These are phyloP conservation scores for Drosera spatulata DNA, from an alignment of 179 eudicot genomes.

Conservation along the genomic window DNA sequence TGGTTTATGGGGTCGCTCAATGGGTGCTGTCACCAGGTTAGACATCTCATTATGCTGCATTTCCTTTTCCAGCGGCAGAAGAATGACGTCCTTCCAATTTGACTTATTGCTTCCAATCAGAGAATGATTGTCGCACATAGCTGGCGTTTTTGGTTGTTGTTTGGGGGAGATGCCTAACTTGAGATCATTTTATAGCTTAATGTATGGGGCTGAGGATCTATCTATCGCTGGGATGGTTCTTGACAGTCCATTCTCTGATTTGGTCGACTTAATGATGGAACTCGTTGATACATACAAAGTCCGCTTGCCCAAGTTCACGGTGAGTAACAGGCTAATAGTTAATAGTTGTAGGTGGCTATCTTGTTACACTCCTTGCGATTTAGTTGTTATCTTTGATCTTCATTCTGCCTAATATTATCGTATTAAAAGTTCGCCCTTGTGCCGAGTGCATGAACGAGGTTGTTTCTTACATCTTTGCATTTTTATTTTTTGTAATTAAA, in stretches of 20 bases:
- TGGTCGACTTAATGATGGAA: constrained; percentile 99
- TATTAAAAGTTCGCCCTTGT: no score
- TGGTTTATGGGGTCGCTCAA: constrained; percentile 99
- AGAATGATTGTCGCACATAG: not conserved
- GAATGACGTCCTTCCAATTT: no score
- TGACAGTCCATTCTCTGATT: constrained; percentile 95
- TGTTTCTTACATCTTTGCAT: no score
- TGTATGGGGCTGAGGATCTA: constrained; percentile 99
- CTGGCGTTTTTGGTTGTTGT: no score
- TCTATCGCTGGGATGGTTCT: constrained; percentile 99
- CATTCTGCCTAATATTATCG: no score
- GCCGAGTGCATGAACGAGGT: no score
- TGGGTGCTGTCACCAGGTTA: constrained; percentile 99
- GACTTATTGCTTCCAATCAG: not conserved
- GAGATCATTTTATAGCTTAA: constrained; percentile 45
- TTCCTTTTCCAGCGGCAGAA: not conserved
- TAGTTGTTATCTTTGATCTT: no score
- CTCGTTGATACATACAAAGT: constrained; percentile 96
- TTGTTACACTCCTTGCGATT: no score
- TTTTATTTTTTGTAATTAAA: no score
- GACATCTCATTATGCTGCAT: not conserved
- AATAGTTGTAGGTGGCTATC: not conserved
- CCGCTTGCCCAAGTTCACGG: constrained; percentile 93
- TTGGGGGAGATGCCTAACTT: not conserved
- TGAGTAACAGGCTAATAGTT: constrained; percentile 19